A percentile compares a stretch with the other conserved stretches of the same genome.
Evolutionary conservation across 1,284 basidiomycete species (phyloP).

Genomic region (Ceratorhiza oryzae-sativae): DNA sequence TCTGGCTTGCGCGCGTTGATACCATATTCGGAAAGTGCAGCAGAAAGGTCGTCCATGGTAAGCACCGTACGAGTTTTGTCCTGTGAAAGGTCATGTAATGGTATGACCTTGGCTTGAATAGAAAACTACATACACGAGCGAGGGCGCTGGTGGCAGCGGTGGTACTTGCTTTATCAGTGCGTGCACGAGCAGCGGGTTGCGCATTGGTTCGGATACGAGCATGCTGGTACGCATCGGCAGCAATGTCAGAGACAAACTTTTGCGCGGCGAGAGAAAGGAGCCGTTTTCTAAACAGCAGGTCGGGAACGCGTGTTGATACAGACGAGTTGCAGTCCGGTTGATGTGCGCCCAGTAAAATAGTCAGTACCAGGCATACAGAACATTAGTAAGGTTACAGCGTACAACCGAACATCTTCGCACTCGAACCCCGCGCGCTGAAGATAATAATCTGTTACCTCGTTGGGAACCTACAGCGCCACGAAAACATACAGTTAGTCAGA

Average conservation of each 20-base stretch:
- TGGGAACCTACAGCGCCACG: conserved; percentile 76
- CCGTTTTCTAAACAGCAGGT: conserved; percentile 71
- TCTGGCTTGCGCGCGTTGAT: conserved; percentile 94
- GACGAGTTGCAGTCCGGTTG: neutral
- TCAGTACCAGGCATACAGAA: conserved; percentile 20
- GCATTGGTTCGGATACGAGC: conserved; percentile 84
- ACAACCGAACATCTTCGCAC: conserved; percentile 92
- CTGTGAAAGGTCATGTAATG: conserved; percentile 51
- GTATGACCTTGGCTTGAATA: neutral
- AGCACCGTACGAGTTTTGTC: conserved; percentile 95
- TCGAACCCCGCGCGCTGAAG: conserved; percentile 96
- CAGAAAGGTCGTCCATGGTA: conserved; percentile 95
- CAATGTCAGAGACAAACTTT: conserved; percentile 98
- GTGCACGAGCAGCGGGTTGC: conserved; percentile 53
- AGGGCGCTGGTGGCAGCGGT: conserved; percentile 68
- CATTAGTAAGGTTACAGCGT: conserved; percentile 49
- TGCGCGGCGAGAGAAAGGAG: conserved; percentile 95
- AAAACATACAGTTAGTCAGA: neutral
- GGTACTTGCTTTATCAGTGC: conserved; percentile 49
- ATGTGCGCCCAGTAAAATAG: conserved; percentile 1
- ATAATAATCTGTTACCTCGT: conserved; percentile 98
- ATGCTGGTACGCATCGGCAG: conserved; percentile 96
- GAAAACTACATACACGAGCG: conserved; percentile 60
- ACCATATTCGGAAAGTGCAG: conserved; percentile 94
- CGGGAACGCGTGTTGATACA: conserved; percentile 37